Percentiles rank a stretch among this genome's conserved stretches.
These are phyloP conservation scores for Syzygium aqueum DNA, from an alignment of 345 rosid species.

Conservation along the genomic window DNA sequence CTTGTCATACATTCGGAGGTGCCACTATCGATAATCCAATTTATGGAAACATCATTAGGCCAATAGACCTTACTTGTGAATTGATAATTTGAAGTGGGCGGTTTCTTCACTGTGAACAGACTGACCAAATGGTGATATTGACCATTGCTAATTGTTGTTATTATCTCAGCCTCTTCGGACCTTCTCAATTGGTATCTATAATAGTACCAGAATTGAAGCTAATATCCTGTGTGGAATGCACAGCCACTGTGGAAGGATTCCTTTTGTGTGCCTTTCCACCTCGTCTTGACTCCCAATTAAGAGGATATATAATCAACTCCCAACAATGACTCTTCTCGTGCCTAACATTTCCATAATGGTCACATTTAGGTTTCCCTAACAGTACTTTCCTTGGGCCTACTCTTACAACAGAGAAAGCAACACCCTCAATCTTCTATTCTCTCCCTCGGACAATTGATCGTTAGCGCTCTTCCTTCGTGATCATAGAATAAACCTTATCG, in stretches of 20 bases:
- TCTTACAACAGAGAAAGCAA: neutral
- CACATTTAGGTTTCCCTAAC: neutral
- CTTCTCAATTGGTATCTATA: too few species aligned
- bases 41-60: neutral
- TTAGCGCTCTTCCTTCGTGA: neutral
- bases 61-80: neutral
- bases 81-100: too few species aligned
- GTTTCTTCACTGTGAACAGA: neutral
- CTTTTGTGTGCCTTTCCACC: neutral
- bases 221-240: neutral
- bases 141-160: neutral
- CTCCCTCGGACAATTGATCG: rapidly evolving
- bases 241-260: neutral
- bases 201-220: too few species aligned
- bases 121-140: neutral
- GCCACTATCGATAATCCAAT: neutral
- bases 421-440: neutral
- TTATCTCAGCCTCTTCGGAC: neutral
- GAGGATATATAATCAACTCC: neutral
- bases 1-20: neutral
- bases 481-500: neutral
- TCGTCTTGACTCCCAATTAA: neutral
- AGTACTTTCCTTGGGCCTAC: neutral
- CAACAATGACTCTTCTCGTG: neutral
- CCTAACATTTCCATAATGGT: neutral